Conservation (phyloP, 176 grass and related monocot species). For the bread wheat (Triticum aestivum) region DNA sequence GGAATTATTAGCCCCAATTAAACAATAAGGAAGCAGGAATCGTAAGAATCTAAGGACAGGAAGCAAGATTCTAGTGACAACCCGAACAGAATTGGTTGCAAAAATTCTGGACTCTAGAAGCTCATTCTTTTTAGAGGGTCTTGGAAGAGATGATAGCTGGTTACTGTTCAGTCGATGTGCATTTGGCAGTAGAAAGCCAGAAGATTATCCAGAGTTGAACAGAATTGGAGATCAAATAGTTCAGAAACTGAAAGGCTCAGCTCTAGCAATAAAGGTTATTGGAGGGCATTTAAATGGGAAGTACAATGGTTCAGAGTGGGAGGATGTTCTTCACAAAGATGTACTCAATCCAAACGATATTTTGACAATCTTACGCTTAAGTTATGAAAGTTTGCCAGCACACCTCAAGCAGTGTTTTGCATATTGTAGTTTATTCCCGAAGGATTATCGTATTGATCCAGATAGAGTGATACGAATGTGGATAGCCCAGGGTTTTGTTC, state of each 20-base stretch:
- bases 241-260: constrained; percentile 18
- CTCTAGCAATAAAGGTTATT: constrained; percentile 17
- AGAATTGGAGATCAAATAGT: constrained; percentile 10
- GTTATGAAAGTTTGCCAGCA: constrained; percentile 29
- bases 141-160: not conserved
- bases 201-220: not conserved
- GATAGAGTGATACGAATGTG: constrained; percentile 35
- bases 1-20: not conserved
- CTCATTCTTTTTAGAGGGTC: constrained; percentile 1
- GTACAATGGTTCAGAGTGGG: not conserved
- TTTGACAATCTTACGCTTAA: not conserved
- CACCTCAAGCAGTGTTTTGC: constrained; percentile 26
- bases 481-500: constrained; percentile 43
- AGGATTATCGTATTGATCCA: constrained; percentile 16
- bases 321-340: not conserved
- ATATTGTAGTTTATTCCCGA: constrained; percentile 39
- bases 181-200: not conserved
- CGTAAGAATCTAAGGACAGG: no score
- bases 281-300: constrained; percentile 1
- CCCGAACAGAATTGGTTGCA: constrained; percentile 20
- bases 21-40: not conserved
- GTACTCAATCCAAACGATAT: constrained; percentile 17
- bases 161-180: no score
- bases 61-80: no score
- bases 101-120: constrained; percentile 4